Percentiles rank a stretch among this genome's conserved stretches.
These are phyloP conservation scores for Domatiomyces catenatus DNA, from an alignment of 2,329 filamentous ascomycete species.

Conservation along the genomic window DNA sequence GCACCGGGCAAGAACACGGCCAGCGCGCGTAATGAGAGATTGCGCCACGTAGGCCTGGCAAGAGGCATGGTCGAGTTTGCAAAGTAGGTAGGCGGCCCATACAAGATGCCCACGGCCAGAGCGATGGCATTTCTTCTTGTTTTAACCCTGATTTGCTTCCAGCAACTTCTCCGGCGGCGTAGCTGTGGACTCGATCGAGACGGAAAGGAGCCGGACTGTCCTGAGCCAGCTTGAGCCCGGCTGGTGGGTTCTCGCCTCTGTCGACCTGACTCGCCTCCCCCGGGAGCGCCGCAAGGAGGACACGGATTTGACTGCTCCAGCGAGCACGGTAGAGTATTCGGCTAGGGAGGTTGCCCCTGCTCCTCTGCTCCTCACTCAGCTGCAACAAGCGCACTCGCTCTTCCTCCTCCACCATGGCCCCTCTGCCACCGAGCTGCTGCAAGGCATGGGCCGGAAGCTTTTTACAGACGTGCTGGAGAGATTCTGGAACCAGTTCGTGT, in stretches of 20 bases:
- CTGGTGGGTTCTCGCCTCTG: conserved; percentile 91
- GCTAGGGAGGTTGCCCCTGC: conserved; percentile 78
- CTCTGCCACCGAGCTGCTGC: conserved; percentile 55
- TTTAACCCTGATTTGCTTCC: conserved; percentile 1
- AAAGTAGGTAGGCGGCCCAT: conserved; percentile 31
- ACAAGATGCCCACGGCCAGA: conserved; percentile 1
- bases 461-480: conserved; percentile 59
- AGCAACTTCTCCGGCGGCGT: conserved; percentile 68
- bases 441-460: conserved; percentile 46
- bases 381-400: conserved; percentile 64
- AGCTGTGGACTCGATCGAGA: conserved; percentile 73
- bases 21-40: conserved; percentile 54
- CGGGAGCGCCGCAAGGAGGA: not conserved
- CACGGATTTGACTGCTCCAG: conserved; percentile 17
- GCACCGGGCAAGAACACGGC: conserved; percentile 12
- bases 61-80: conserved; percentile 95
- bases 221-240: conserved; percentile 73
- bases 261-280: conserved; percentile 65
- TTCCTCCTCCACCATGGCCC: conserved; percentile 80
- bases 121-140: not conserved
- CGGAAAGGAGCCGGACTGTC: conserved; percentile 71
- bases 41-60: conserved; percentile 86
- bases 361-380: conserved; percentile 59
- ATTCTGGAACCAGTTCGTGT: conserved; percentile 61
- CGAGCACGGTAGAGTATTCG: conserved; percentile 55